phyloP scores from a whole-genome alignment of 331 rosid species.

The Pyracantha coccinea region DNA sequence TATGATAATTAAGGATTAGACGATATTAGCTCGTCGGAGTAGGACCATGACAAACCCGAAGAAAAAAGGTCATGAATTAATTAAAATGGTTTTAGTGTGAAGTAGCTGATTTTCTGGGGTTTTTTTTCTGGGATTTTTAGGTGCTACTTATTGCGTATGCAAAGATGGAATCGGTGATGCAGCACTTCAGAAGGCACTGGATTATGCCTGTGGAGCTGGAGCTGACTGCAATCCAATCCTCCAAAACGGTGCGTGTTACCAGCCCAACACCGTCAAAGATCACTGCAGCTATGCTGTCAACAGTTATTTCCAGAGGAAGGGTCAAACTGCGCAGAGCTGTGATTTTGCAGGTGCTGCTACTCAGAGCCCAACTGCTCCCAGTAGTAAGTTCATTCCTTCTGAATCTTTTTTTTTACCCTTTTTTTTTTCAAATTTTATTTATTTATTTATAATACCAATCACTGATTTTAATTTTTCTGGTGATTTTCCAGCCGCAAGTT shows the following conservation, averaged over 20 bases:
- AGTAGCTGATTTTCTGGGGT: neutral
- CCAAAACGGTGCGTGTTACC: constrained; percentile 65
- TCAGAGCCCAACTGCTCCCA: constrained; percentile 45
- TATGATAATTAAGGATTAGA: neutral
- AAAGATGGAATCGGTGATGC: constrained; percentile 64
- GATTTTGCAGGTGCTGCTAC: constrained; percentile 68
- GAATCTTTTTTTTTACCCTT: neutral
- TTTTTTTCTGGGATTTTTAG: constrained; percentile 17
- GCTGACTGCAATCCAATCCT: constrained; percentile 65
- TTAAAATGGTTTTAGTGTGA: neutral
- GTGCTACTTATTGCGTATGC: constrained; percentile 72
- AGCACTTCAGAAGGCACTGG: constrained; percentile 60
- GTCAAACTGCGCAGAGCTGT: constrained; percentile 56
- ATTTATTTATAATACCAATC: neutral
- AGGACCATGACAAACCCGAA: neutral
- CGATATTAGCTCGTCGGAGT: neutral
- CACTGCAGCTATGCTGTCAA: constrained; percentile 86
- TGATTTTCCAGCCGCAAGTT: constrained; percentile 31
- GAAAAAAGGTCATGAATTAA: neutral
- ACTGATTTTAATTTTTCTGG: neutral
- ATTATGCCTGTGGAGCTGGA: constrained; percentile 96
- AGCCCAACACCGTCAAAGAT: constrained; percentile 78
- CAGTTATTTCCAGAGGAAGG: constrained; percentile 80
- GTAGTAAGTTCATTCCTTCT: neutral
- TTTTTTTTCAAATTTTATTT: neutral